Evolutionary conservation across 164 flowering plant species (phyloP).

Genomic region (Akebia trifoliata): DNA sequence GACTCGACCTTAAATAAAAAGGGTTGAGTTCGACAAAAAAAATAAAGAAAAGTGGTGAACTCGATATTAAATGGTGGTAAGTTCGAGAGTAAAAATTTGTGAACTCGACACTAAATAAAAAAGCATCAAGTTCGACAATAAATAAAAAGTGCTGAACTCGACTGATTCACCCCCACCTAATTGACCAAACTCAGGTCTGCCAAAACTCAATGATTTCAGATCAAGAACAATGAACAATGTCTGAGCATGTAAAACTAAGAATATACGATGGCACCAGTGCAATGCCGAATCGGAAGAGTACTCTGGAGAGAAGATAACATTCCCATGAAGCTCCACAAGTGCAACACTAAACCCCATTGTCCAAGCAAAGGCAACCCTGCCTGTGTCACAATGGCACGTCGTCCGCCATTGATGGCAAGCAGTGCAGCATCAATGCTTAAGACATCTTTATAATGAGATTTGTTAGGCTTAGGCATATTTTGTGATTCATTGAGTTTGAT

Average conservation of each 20-base stretch:
- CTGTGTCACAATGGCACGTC: slow-evolving; percentile 47
- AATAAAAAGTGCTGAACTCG: too few relatives aligned
- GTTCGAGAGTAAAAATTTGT: too few relatives aligned
- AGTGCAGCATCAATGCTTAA: slow-evolving; percentile 51
- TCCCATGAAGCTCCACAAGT: slow-evolving; percentile 49
- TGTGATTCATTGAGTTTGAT: slow-evolving; percentile 32
- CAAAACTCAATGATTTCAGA: too few relatives aligned
- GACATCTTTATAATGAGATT: slow-evolving; percentile 32
- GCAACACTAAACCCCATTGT: slow-evolving; percentile 62
- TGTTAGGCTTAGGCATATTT: slow-evolving; percentile 50
- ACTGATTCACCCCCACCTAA: slow-evolving; percentile 43
- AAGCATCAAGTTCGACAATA: too few relatives aligned
- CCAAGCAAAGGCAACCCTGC: slow-evolving; percentile 54
- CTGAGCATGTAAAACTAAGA: too few relatives aligned
- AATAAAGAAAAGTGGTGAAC: too few relatives aligned
- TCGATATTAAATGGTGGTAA: too few relatives aligned
- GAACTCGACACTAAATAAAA: too few relatives aligned
- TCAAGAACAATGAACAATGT: too few relatives aligned
- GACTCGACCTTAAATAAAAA: too few relatives aligned
- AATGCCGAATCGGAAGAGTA: slow-evolving; percentile 55
- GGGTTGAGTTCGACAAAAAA: too few relatives aligned
- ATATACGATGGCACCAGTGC: too few relatives aligned
- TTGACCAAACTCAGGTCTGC: slow-evolving; percentile 52
- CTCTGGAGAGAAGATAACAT: slow-evolving; percentile 66
- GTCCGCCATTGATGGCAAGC: slow-evolving; percentile 52